These are phyloP conservation scores for Flaveria bidentis DNA, from an alignment of 129 eudicot genomes.

Conservation along the genomic window DNA sequence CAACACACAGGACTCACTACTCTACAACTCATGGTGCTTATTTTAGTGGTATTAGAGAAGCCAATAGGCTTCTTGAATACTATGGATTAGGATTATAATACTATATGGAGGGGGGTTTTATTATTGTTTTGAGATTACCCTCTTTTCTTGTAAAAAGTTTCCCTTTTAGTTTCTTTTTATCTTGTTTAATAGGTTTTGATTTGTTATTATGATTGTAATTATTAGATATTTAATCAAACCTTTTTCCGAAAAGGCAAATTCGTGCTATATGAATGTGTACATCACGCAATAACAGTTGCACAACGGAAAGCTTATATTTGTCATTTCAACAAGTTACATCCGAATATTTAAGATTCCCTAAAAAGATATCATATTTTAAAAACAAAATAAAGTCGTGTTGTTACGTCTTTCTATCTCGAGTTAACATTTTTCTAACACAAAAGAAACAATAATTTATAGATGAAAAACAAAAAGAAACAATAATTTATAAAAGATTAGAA, in stretches of 20 bases:
- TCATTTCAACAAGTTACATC: not conserved
- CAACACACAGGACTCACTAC: conserved; percentile 90
- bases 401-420: not conserved
- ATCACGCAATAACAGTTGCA: no score
- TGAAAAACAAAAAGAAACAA: no score
- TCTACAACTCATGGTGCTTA: conserved; percentile 98
- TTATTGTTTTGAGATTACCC: conserved; percentile 33
- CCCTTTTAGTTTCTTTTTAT: conserved; percentile 28
- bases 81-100: conserved; percentile 36
- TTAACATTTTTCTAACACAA: not conserved
- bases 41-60: conserved; percentile 96
- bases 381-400: not conserved
- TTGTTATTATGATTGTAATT: conserved; percentile 26
- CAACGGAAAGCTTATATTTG: not conserved
- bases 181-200: conserved; percentile 22
- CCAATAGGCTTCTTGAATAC: conserved; percentile 86
- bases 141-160: conserved; percentile 45
- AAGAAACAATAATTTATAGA: no score
- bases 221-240: conserved; percentile 22
- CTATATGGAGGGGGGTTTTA: conserved; percentile 30
- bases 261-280: no score
- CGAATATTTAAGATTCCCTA: not conserved
- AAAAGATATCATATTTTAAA: no score
- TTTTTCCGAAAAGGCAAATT: not conserved
- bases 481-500: no score